Evolutionary conservation across 345 rosid genomes (phyloP), one percentile per base, ranked within the genome.

Genomic region (Theobroma cacao): DNA sequence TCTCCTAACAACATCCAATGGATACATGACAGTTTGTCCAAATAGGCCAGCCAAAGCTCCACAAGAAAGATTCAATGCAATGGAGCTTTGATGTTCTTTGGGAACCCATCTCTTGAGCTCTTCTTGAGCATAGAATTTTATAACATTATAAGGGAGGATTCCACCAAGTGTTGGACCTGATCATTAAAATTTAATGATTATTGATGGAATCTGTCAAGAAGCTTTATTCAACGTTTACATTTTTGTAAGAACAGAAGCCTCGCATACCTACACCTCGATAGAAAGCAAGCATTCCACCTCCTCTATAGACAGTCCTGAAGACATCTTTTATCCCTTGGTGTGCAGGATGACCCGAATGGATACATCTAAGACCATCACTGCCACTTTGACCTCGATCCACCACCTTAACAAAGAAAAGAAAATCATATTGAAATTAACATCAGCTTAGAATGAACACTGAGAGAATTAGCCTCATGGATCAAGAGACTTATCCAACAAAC

Each of bases 91-190:
- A 63, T 91, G 88, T 81, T 94, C 97, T 80, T 91, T 94, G 41
- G 98, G 97, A 78, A 94, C 93, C 80, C 79, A 91, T 53, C 88
- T 87, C 82, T 91, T 96, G 65, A 96, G 81, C 78, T 92, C 94
- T 85, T 92, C 97, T 10, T 94, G 88, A 63, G 91, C 80, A 77
- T 91, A 94, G 85, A 91, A 96, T 84, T 94, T 96, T 61, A 92
- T 82, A 55, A 94, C 97, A 53, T 96, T 95, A 67, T 94, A 96
- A 28, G 99, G 98, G 55, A 94, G 99, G 76, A 96, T 94, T 20
- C 97, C 99, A 2, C 85, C 88, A 72, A 96, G 86, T 20, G 99
- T 93, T 75, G 99, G 98, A 82, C 99, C 99, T 95, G 91, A 74
- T 53, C 65, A 52, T 65, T 38, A 53, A 48, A 47, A 53, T 55